phyloP scores from a whole-genome alignment of 768 basidiomycete genomes.

The Tricholomella constricta region DNA sequence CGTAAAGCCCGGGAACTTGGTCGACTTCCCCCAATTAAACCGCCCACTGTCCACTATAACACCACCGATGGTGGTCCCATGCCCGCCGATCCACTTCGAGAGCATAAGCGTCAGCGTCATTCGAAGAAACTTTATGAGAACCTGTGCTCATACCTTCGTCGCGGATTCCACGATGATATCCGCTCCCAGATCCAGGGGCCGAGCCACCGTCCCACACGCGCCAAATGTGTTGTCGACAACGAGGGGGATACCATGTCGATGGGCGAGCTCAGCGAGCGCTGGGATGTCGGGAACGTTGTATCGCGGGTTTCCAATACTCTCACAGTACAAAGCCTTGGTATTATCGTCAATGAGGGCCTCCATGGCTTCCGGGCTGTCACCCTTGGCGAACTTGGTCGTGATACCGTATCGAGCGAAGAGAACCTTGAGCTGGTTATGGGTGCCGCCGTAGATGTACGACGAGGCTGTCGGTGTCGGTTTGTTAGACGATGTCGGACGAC shows the following conservation, averaged over 20 bases:
- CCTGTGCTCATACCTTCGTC: background rate
- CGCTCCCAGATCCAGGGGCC: slow-evolving; percentile 28
- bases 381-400: slow-evolving; percentile 51
- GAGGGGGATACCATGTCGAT: slow-evolving; percentile 57
- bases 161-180: slow-evolving; percentile 36
- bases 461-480: background rate
- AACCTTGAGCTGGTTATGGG: slow-evolving; percentile 65
- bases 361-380: slow-evolving; percentile 49
- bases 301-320: slow-evolving; percentile 65
- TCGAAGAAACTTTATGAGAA: background rate
- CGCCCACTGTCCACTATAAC: slow-evolving; percentile 63
- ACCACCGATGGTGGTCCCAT: slow-evolving; percentile 69
- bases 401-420: slow-evolving; percentile 45
- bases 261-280: slow-evolving; percentile 64
- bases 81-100: slow-evolving; percentile 61
- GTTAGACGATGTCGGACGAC: background rate
- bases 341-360: slow-evolving; percentile 56
- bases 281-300: slow-evolving; percentile 53
- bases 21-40: slow-evolving; percentile 56
- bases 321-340: slow-evolving; percentile 59
- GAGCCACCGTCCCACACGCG: slow-evolving; percentile 49
- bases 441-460: slow-evolving; percentile 33
- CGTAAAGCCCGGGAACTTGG: slow-evolving; percentile 41
- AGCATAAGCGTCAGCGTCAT: background rate
- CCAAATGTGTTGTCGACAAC: slow-evolving; percentile 70